phyloP scores from a whole-genome alignment of 1,139 yeast genomes.

The Yamadazyma pseudoaaseri region DNA sequence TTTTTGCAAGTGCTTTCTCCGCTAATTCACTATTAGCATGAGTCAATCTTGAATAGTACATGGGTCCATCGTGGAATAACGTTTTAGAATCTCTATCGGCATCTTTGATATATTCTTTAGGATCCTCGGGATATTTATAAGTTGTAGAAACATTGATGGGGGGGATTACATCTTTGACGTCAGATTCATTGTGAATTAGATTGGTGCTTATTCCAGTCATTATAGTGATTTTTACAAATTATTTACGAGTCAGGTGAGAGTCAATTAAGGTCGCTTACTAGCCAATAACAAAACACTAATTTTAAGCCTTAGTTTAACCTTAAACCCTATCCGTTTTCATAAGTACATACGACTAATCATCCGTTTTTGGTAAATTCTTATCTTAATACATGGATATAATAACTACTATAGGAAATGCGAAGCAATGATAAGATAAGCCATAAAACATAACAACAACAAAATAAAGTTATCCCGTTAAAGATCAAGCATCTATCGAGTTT shows the following conservation, averaged over 20 bases:
- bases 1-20: conserved; percentile 62
- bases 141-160: conserved; percentile 86
- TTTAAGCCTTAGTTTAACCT: no score
- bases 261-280: no score
- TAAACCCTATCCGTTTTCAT: no score
- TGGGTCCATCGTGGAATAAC: conserved; percentile 17
- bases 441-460: no score
- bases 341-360: no score
- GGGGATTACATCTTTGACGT: conserved; percentile 62
- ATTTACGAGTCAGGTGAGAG: background rate
- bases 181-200: conserved; percentile 51
- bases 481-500: no score
- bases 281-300: no score
- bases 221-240: background rate
- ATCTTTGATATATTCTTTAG: conserved; percentile 47
- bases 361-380: no score
- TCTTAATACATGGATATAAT: no score
- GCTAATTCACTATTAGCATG: conserved; percentile 72
- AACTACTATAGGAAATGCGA: background rate
- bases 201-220: conserved; percentile 17
- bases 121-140: conserved; percentile 61
- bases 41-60: conserved; percentile 65
- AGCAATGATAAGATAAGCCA: background rate
- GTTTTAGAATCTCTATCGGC: conserved; percentile 23
- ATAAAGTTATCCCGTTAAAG: no score